Evolutionary conservation across 2,329 filamentous ascomycete genomes (phyloP).

Genomic region (Ophiostoma perfectum): DNA sequence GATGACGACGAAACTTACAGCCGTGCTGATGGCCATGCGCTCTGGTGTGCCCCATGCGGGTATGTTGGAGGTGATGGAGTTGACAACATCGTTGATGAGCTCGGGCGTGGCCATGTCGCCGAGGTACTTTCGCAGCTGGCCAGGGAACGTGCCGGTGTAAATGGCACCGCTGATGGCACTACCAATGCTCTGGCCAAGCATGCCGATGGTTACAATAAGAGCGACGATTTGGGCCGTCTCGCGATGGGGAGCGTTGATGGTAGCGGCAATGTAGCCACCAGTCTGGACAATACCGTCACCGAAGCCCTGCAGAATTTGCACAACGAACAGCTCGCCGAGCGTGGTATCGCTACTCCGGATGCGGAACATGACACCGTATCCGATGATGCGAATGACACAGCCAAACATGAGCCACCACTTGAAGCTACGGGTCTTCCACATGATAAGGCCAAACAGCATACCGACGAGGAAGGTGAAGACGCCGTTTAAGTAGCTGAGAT

Average conservation of each 20-base stretch:
- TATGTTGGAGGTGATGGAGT: slow-evolving; percentile 21
- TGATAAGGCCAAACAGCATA: slow-evolving; percentile 21
- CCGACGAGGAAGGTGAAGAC: slow-evolving; percentile 22
- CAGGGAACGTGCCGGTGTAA: slow-evolving; percentile 22
- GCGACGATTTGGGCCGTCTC: slow-evolving; percentile 23
- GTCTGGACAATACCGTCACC: slow-evolving; percentile 22
- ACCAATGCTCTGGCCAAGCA: slow-evolving; percentile 21
- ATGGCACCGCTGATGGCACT: slow-evolving; percentile 24
- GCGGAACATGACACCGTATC: slow-evolving; percentile 24
- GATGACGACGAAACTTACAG: slow-evolving; percentile 10
- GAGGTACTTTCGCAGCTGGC: slow-evolving; percentile 15
- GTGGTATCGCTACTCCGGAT: slow-evolving; percentile 15
- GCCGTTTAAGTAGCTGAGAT: slow-evolving; percentile 21
- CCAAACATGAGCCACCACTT: slow-evolving; percentile 23
- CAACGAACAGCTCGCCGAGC: slow-evolving; percentile 19
- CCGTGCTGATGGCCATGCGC: slow-evolving; percentile 20
- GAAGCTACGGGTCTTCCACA: slow-evolving; percentile 21
- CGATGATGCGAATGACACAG: slow-evolving; percentile 21
- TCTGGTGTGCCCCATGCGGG: slow-evolving; percentile 20
- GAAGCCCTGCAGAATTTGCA: slow-evolving; percentile 20
- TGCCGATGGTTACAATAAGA: slow-evolving; percentile 19
- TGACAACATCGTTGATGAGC: slow-evolving; percentile 20
- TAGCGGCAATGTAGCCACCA: slow-evolving; percentile 22
- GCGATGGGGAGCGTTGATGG: slow-evolving; percentile 21
- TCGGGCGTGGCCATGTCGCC: slow-evolving; percentile 18